Percentiles rank a stretch among this genome's conserved stretches.
Evolutionary conservation across 805 yeast species (phyloP).

Genomic region (Dipodascus albidus): DNA sequence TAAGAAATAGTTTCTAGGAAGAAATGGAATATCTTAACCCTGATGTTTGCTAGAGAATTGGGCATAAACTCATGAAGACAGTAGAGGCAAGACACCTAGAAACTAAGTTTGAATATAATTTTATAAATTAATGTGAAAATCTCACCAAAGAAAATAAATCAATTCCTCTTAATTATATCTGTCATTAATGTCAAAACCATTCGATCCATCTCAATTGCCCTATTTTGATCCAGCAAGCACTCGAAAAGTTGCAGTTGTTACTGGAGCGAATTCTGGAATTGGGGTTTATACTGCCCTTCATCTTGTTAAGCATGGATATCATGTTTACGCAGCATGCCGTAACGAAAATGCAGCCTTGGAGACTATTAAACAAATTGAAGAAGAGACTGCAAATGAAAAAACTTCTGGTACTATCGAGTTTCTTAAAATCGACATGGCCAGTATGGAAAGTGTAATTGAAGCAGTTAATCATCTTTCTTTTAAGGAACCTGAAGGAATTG

Average conservation of each 20-base stretch:
- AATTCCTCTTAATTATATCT: not conserved
- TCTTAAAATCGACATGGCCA: not conserved
- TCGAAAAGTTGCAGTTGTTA: slow-evolving; percentile 56
- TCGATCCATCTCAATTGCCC: slow-evolving; percentile 42
- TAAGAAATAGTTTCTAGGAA: too few relatives aligned
- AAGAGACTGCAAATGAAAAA: slow-evolving; percentile 30
- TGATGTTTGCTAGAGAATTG: too few relatives aligned
- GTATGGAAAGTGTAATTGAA: not conserved
- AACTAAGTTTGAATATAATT: too few relatives aligned
- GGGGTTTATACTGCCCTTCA: slow-evolving; percentile 72
- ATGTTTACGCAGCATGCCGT: slow-evolving; percentile 66
- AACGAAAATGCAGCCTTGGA: slow-evolving; percentile 41
- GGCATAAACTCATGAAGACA: too few relatives aligned
- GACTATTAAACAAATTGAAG: slow-evolving; percentile 48
- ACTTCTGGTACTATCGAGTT: not conserved
- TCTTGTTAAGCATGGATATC: slow-evolving; percentile 66
- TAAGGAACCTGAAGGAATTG: slow-evolving; percentile 23
- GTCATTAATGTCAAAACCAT: not conserved
- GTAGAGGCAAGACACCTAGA: too few relatives aligned
- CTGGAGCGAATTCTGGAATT: slow-evolving; percentile 76
- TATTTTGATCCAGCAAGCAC: slow-evolving; percentile 44
- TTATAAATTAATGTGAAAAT: too few relatives aligned
- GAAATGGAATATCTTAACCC: too few relatives aligned
- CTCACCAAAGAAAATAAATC: not conserved
- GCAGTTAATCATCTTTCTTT: not conserved